Base-by-base conservation (phyloP, 2,329 filamentous ascomycete species). In the Gremmenia infestans region DNA sequence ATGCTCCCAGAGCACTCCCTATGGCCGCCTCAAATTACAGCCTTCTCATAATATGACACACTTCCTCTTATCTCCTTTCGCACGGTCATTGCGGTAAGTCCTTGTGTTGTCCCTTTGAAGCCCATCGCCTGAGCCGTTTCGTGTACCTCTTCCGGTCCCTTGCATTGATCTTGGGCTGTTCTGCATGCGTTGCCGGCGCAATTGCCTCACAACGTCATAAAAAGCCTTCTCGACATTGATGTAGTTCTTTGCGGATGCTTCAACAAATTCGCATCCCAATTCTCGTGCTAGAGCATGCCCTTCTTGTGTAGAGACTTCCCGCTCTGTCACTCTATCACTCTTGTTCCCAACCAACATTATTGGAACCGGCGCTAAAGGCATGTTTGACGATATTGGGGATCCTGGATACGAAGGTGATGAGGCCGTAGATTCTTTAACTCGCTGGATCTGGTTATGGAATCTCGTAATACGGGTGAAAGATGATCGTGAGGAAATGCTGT, bases 271-370 rank as follows among this genome's bases (percentile, higher is more conserved):
- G 75, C 94, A 97, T 60, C 91, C 91, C 40, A 99, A 78, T 68
- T 97, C 91, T 67, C 92, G 88, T 54, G 94, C 93, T 40, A 97
- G 77, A 52, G 92, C 91, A 64, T 91, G 89, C 15, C 94, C 94
- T 75, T 99, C 94, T 73, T 97, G 94, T 50, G 92, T 96, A 2
- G 92, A 97, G 3, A 97, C 94, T 70, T 97, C 93, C 63, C 94
- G 85, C 75, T 97, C 94, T 28, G 93, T 96, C 48, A 96, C 91
- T 67, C 94, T 83, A 74, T 99, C 94, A 75, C 91, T 96, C 78
- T 99, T 99, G 80, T 99, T 97, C 64, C 94, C 94, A 37, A 99
- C 94, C 32, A 99, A 81, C 94, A 99, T 97, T 68, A 99, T 90
- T 48, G 94, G 94, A 15, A 94, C 91, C 60, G 82, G 83, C 25